These are phyloP conservation scores for Triadica sebifera DNA, from an alignment of 345 rosid species.

Conservation along the genomic window DNA sequence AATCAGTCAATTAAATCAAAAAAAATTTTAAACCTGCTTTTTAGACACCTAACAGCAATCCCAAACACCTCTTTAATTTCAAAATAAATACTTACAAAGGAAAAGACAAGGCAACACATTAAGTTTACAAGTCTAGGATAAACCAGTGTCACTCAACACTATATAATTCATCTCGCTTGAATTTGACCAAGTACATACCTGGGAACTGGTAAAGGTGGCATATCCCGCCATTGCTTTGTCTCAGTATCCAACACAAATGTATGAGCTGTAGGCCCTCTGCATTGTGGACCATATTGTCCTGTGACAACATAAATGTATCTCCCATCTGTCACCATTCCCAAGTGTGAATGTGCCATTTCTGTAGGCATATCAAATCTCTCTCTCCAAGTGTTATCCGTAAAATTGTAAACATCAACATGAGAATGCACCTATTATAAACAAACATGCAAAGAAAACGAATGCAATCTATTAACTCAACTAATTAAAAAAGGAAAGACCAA, in stretches of 20 bases:
- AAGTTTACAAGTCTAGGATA: not conserved
- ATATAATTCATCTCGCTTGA: not conserved
- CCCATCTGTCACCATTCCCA: conserved; percentile 97
- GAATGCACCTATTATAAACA: conserved; percentile 66
- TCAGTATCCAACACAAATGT: conserved; percentile 83
- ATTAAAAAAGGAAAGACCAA: not conserved
- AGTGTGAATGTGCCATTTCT: conserved; percentile 98
- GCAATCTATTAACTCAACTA: not conserved
- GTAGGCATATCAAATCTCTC: conserved; percentile 94
- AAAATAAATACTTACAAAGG: not conserved
- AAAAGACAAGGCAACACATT: not conserved
- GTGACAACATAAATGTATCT: conserved; percentile 73
- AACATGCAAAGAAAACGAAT: too few species aligned
- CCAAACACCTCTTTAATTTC: too few species aligned
- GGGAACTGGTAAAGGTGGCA: conserved; percentile 76
- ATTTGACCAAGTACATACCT: conserved; percentile 47
- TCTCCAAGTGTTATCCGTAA: conserved; percentile 79
- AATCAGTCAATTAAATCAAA: too few species aligned
- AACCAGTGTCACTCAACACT: conserved; percentile 4
- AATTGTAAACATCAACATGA: conserved; percentile 85
- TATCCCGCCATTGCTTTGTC: conserved; percentile 72
- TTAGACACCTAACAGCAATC: too few species aligned
- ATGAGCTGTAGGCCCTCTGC: conserved; percentile 83
- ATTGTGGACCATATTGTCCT: conserved; percentile 96
- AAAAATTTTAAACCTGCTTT: too few species aligned